Percentiles rank a stretch among this genome's conserved stretches.
Conservation (phyloP, 768 basidiomycete species). For the Auriscalpium microsporum region DNA sequence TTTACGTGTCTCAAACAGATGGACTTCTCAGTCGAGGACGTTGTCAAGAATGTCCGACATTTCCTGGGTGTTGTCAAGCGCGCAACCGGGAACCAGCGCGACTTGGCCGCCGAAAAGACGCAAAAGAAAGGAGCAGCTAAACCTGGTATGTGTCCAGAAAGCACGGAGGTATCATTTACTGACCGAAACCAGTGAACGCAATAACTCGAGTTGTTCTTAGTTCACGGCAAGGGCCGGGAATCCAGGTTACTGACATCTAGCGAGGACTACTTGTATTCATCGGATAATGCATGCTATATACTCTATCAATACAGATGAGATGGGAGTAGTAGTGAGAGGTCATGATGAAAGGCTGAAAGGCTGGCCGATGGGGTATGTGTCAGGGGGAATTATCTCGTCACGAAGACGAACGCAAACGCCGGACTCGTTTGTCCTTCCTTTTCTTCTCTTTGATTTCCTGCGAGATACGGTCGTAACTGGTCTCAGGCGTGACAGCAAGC, state of each 20-base stretch:
- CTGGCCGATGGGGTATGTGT: too few relatives aligned
- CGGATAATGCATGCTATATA: neutral
- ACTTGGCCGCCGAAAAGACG: slow-evolving; percentile 36
- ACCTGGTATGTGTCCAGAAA: slow-evolving; percentile 27
- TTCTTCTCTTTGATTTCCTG: slow-evolving; percentile 33
- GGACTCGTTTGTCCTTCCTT: slow-evolving; percentile 23
- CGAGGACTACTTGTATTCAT: neutral
- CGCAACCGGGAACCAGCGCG: slow-evolving; percentile 62
- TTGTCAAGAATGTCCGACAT: slow-evolving; percentile 69
- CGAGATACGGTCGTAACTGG: slow-evolving; percentile 31
- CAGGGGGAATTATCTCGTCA: too few relatives aligned
- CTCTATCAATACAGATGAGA: neutral
- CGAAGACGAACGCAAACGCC: neutral
- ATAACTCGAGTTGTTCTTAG: slow-evolving; percentile 81
- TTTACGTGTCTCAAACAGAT: slow-evolving; percentile 36
- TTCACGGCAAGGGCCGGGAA: slow-evolving; percentile 82
- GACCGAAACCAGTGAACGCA: slow-evolving; percentile 45
- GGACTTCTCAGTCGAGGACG: slow-evolving; percentile 64
- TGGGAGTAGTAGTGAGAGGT: slow-evolving; percentile 1
- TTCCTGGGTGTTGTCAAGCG: slow-evolving; percentile 69
- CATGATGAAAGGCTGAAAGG: neutral
- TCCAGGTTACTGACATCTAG: slow-evolving; percentile 74
- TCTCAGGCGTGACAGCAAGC: slow-evolving; percentile 17
- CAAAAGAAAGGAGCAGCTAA: slow-evolving; percentile 30
- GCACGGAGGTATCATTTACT: neutral